A percentile compares a stretch with the other conserved stretches of the same genome.
Conservation (phyloP, 768 basidiomycete genomes). For the Mycena vitilis region DNA sequence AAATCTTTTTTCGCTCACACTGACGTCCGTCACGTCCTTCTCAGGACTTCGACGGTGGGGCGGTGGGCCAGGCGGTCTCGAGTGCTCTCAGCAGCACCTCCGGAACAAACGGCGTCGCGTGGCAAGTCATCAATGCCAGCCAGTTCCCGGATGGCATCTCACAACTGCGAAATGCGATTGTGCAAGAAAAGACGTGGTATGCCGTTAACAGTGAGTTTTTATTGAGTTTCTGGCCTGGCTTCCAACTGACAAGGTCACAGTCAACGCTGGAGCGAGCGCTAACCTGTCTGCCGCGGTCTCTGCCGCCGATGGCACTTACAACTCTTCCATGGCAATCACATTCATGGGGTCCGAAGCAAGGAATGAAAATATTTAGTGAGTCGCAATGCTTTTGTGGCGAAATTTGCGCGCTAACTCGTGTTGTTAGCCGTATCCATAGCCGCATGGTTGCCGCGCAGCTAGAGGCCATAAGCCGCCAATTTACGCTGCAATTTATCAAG, state of each 20-base stretch:
- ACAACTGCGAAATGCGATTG: not conserved
- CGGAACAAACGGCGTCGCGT: not conserved
- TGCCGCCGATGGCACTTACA: not conserved
- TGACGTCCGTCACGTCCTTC: too few species aligned
- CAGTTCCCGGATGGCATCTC: constrained; percentile 2
- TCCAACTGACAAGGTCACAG: not conserved
- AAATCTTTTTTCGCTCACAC: not conserved
- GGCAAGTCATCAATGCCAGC: not conserved
- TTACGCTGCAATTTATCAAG: not conserved
- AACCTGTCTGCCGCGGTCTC: constrained; percentile 15
- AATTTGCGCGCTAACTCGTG: too few species aligned
- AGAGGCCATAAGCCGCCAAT: not conserved
- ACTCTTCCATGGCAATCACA: constrained; percentile 13
- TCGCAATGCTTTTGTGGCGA: too few species aligned
- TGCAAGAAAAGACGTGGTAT: constrained; percentile 8
- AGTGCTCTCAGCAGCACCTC: not conserved
- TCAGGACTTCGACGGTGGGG: constrained; percentile 10
- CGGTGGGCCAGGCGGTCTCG: not conserved
- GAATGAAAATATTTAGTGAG: constrained; percentile 20
- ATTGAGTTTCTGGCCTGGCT: not conserved
- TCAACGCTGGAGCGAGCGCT: not conserved
- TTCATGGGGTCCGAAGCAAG: constrained; percentile 22
- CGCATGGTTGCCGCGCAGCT: not conserved
- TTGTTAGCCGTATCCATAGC: not conserved
- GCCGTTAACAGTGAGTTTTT: not conserved